phyloP scores from a whole-genome alignment of 2,329 filamentous ascomycete genomes.

The Podosphaera aphanis region DNA sequence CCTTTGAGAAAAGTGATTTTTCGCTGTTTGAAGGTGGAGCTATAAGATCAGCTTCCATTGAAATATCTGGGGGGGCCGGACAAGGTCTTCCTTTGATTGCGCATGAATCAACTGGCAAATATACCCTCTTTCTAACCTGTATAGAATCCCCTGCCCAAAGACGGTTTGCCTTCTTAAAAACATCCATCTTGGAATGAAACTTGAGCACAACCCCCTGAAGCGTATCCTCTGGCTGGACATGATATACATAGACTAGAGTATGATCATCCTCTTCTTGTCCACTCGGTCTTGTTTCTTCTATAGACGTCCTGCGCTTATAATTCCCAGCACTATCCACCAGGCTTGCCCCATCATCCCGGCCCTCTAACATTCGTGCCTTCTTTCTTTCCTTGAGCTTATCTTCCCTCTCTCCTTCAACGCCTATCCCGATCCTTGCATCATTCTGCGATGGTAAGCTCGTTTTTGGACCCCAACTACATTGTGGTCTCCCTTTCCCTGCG shows the following conservation, averaged over 20 bases:
- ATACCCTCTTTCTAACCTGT: conserved; percentile 57
- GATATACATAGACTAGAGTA: conserved; percentile 74
- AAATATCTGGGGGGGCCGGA: conserved; percentile 23
- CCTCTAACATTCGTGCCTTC: conserved; percentile 35
- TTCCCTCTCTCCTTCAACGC: conserved; percentile 29
- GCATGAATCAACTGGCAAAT: conserved; percentile 77
- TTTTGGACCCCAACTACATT: conserved; percentile 14
- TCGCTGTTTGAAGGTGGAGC: conserved; percentile 23
- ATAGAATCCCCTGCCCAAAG: conserved; percentile 89
- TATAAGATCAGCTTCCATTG: conserved; percentile 25
- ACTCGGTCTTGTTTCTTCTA: conserved; percentile 8
- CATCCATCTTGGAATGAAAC: conserved; percentile 66
- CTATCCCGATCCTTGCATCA: conserved; percentile 23
- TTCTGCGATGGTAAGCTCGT: conserved; percentile 6
- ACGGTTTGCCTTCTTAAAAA: conserved; percentile 69
- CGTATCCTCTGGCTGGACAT: conserved; percentile 61
- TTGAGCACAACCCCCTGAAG: conserved; percentile 76
- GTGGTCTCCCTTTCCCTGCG: conserved; percentile 5
- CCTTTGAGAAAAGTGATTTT: conserved; percentile 11
- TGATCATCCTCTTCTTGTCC: conserved; percentile 34
- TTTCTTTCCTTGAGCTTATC: conserved; percentile 30
- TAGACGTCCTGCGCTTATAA: conserved; percentile 13
- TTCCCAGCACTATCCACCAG: conserved; percentile 23
- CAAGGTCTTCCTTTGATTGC: conserved; percentile 53
- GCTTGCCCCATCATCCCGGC: conserved; percentile 34